Evolutionary conservation across 306 rosid genomes (phyloP), one percentile per base, ranked within the genome.

Genomic region (Cicer yamashitae): DNA sequence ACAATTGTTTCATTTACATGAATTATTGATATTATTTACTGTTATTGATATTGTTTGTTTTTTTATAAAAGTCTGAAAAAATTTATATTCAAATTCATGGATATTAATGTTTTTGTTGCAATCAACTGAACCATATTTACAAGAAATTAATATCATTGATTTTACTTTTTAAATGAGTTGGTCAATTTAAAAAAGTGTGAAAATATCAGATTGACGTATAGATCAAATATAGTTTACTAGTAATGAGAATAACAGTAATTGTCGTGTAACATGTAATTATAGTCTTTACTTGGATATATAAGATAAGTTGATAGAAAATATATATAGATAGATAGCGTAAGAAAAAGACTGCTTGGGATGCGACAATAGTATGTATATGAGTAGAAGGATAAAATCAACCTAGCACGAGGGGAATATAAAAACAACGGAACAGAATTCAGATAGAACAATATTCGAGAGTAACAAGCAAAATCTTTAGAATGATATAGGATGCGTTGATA

Each of bases 351-450:
- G 60, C 2, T 17, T 1, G 7, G 8, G 48, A 11, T 46, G 65
- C 34, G 75, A 69, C 75, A 76, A 71, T 65, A 11, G 20, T 43
- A 30, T 46, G 68, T 6, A 25, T 25, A 25, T 25, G 30, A 6
- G 75, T 10, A 64, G 66, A 8, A 67, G 70, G 65, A 80, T 75
- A 72, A 3, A 8, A 51, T 45, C 1, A 34, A 75, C 12, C 11
- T 25, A 50, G 78, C 37, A 54, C n/a, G 34, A 73, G 18, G 7
- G 18, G 59, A 43, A n/a, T 60, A 54, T 46, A 6, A 51, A 40
- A 18, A 70, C 8, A 59, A 14, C 1, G 34, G 43, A 66, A 34
- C 38, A 9, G 39, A 52, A 20, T 47, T 73, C 1, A 39, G 63
- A 57, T 34, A 11, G 6, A 15, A 34, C 10, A 1, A 8, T 25